Conservation (phyloP, 2,329 filamentous ascomycete genomes). For the Arthrobotrys iridis region DNA sequence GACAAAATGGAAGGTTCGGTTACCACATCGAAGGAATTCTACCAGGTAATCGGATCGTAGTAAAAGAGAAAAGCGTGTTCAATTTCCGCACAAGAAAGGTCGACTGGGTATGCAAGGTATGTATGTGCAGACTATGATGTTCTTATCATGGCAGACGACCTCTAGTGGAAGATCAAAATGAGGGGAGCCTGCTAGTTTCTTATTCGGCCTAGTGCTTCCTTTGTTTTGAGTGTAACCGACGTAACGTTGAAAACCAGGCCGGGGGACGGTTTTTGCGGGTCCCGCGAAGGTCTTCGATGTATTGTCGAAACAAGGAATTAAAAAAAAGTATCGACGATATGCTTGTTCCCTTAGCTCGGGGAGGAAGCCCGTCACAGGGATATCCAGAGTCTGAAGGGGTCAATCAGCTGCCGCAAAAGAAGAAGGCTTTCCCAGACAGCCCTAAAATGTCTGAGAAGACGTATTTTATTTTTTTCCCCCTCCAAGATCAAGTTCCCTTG, state of each 20-base stretch:
- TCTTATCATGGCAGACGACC: constrained; percentile 41
- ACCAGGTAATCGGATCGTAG: constrained; percentile 55
- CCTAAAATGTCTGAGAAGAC: constrained; percentile 52
- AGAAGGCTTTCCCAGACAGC: constrained; percentile 46
- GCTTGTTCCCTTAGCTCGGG: constrained; percentile 49
- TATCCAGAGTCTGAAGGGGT: constrained; percentile 48
- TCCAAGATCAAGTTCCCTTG: neutral
- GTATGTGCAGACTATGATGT: constrained; percentile 52
- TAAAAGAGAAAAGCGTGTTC: constrained; percentile 38
- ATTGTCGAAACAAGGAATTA: constrained; percentile 49
- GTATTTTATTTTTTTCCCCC: constrained; percentile 39
- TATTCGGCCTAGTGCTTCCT: constrained; percentile 38
- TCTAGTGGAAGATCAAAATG: constrained; percentile 40
- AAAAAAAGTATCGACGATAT: constrained; percentile 45
- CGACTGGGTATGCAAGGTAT: constrained; percentile 29
- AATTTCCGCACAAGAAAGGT: constrained; percentile 53
- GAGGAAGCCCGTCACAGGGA: constrained; percentile 53
- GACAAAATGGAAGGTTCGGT: constrained; percentile 53
- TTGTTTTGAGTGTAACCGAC: constrained; percentile 47
- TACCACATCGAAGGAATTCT: constrained; percentile 50
- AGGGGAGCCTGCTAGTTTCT: constrained; percentile 45
- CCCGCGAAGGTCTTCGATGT: constrained; percentile 17
- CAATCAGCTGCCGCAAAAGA: constrained; percentile 52
- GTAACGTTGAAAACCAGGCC: constrained; percentile 35
- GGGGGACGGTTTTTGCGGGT: constrained; percentile 20